Percentiles rank a stretch among this genome's conserved stretches.
These are phyloP conservation scores for Solanum hybrid DNA, from an alignment of 305 asterid species.

Conservation along the genomic window DNA sequence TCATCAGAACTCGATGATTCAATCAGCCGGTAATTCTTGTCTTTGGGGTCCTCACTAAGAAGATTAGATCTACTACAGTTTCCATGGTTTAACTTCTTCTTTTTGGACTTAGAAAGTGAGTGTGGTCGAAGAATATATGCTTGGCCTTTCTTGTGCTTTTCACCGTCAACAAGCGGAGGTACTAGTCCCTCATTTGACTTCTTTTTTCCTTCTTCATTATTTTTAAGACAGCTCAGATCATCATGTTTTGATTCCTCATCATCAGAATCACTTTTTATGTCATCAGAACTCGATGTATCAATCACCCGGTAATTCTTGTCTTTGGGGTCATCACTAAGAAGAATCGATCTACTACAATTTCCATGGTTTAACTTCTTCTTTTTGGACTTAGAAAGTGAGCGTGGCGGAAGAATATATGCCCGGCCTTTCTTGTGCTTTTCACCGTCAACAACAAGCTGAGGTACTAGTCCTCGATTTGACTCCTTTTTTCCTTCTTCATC, in stretches of 20 bases:
- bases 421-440: background rate
- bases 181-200: background rate
- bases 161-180: background rate
- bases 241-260: constrained; percentile 3
- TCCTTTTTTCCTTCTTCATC: background rate
- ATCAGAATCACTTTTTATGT: background rate
- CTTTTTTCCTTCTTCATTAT: background rate
- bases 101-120: background rate
- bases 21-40: constrained; percentile 9
- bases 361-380: background rate
- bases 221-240: background rate
- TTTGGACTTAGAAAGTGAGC: background rate
- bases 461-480: background rate
- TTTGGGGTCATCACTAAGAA: constrained; percentile 1
- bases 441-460: background rate
- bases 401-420: constrained; percentile 1
- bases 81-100: background rate
- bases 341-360: background rate
- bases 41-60: constrained; percentile 16
- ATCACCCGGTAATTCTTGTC: constrained; percentile 12
- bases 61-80: background rate
- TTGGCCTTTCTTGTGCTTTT: background rate
- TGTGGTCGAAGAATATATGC: constrained; percentile 1
- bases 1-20: constrained; percentile 7
- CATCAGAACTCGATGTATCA: constrained; percentile 8